Base-by-base conservation (phyloP, 352 stramenopile species). In the Pythium biforme region DNA sequence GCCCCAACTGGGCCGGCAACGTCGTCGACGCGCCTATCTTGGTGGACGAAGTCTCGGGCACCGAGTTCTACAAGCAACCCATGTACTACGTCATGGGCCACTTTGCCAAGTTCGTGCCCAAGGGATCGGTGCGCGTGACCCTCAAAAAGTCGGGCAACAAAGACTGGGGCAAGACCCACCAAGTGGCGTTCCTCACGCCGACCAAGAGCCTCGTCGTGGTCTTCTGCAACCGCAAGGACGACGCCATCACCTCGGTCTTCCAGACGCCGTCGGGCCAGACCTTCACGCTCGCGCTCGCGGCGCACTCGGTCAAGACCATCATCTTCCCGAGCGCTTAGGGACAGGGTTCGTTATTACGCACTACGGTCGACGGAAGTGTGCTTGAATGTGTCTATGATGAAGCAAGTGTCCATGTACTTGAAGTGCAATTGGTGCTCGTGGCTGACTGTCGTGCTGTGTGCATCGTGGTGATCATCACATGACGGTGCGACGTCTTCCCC, bases 11-110 rank as follows among this genome's bases (percentile, higher is more conserved):
- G 79, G 68, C 77, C 25, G 55, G 70, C 25, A 94, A 95, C 61
- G 26, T 74, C 8, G 70, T 89, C 22, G 88, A 95, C 47, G 69
- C 85, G 17, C 83, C 86, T 0, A 90, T 95, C 57, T 39, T 95
- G 19, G 68, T 90, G 0, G 78, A 89, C 52, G 76, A 90, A 57
- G 60, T 74, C 39, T 62, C 66, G 19, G 74, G 76, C 58, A 47
- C 43, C 19, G 75, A 92, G 62, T 88, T 96, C 62, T 89, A 90
- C 72, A 90, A 91, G 64, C 80, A 96, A 55, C 80, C 83, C 0
- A 90, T 92, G 76, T 95, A 83, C 61, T 95, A 94, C 54, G 69
- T 80, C 27, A 77, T 95, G 70, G 83, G 75, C 10, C 86, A 95
- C 65, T 76, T 94, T 49, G 77, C 76, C 62, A 91, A 91, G 62